phyloP scores from a whole-genome alignment of 1,284 basidiomycete species.

The Ceratobasidium sp. region DNA sequence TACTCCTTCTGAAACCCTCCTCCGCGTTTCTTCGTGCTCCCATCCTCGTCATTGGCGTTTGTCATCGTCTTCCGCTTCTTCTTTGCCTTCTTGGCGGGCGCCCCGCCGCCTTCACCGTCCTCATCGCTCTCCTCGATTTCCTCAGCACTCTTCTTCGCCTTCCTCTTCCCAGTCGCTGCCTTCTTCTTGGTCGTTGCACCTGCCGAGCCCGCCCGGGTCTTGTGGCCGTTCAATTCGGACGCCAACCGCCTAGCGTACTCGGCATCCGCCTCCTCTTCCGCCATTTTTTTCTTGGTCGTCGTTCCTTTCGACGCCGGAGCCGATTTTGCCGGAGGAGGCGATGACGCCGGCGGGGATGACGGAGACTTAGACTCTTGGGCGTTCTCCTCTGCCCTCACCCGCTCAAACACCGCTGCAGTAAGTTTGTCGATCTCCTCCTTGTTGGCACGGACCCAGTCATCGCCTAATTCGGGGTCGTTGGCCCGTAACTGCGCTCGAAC shows the following conservation, averaged over 20 bases:
- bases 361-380: background rate
- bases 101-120: background rate
- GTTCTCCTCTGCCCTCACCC: conserved; percentile 33
- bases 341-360: background rate
- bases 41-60: conserved; percentile 44
- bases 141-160: conserved; percentile 63
- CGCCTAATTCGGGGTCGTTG: conserved; percentile 39
- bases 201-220: conserved; percentile 46
- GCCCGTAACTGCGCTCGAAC: conserved; percentile 46
- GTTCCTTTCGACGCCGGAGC: background rate
- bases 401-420: conserved; percentile 43
- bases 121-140: conserved; percentile 58
- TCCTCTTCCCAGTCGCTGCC: conserved; percentile 57
- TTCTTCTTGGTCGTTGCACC: conserved; percentile 54
- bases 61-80: conserved; percentile 40
- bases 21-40: conserved; percentile 56
- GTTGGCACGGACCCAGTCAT: conserved; percentile 41
- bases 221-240: conserved; percentile 66
- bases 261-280: conserved; percentile 56
- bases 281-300: conserved; percentile 9
- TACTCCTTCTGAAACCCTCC: conserved; percentile 78
- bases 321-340: background rate
- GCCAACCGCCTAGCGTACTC: conserved; percentile 74
- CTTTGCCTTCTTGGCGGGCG: conserved; percentile 44
- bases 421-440: conserved; percentile 43